A percentile compares a stretch with the other conserved stretches of the same genome.
phyloP scores from a whole-genome alignment of 2,329 filamentous ascomycete species.

The Falciphora oryzae region DNA sequence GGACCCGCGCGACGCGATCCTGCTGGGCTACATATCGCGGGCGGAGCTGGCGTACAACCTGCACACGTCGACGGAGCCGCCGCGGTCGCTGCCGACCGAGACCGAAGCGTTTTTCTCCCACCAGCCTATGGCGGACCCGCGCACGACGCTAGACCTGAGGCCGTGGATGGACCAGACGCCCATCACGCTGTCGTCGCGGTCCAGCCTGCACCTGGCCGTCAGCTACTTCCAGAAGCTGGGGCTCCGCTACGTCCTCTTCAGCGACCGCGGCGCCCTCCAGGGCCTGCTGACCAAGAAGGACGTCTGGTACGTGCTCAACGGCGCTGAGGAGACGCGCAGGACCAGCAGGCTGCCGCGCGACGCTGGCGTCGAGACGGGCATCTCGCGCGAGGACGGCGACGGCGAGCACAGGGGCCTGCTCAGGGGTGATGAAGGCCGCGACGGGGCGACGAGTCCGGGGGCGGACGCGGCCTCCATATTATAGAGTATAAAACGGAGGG shows the following conservation, averaged over 20 bases:
- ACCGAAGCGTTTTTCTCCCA: constrained; percentile 82
- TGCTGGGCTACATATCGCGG: constrained; percentile 91
- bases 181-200: constrained; percentile 75
- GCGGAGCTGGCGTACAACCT: constrained; percentile 83
- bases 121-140: constrained; percentile 73
- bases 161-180: constrained; percentile 99
- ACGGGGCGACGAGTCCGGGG: constrained; percentile 24
- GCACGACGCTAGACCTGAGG: constrained; percentile 74
- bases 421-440: constrained; percentile 24
- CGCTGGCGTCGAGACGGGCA: constrained; percentile 26
- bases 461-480: neutral
- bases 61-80: constrained; percentile 50
- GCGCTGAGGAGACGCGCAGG: constrained; percentile 57
- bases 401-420: constrained; percentile 39
- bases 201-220: constrained; percentile 76
- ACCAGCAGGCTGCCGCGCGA: constrained; percentile 22
- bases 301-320: constrained; percentile 87
- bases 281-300: constrained; percentile 96
- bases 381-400: constrained; percentile 31
- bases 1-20: constrained; percentile 67
- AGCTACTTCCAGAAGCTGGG: constrained; percentile 94
- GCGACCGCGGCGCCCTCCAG: constrained; percentile 72
- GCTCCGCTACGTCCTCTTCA: constrained; percentile 82
- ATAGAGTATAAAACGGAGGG: neutral
- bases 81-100: constrained; percentile 56